Evolutionary conservation across 495 filamentous ascomycete species (phyloP).

Genomic region (Saxispiralis lemnorum): DNA sequence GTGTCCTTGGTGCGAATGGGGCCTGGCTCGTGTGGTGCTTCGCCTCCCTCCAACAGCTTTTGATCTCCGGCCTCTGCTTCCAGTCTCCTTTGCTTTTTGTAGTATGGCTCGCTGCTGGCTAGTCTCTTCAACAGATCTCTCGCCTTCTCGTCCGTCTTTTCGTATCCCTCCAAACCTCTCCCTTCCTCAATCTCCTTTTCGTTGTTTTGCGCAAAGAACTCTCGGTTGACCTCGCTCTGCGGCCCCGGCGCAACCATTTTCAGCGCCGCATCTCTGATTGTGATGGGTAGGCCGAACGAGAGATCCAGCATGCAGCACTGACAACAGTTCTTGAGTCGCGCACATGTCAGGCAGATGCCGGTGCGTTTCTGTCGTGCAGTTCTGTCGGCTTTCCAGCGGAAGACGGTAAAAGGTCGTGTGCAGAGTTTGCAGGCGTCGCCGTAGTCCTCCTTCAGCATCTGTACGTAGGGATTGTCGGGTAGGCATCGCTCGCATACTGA

Average conservation of each 20-base stretch:
- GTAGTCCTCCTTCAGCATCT: constrained; percentile 93
- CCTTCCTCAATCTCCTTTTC: constrained; percentile 91
- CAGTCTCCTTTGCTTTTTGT: constrained; percentile 60
- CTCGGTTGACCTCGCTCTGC: constrained; percentile 74
- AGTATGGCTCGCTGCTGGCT: constrained; percentile 85
- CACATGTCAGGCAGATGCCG: constrained; percentile 87
- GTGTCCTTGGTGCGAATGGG: constrained; percentile 22
- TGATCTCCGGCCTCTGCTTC: constrained; percentile 34
- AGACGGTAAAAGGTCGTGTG: constrained; percentile 89
- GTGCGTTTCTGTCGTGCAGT: constrained; percentile 74
- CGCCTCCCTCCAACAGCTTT: constrained; percentile 26
- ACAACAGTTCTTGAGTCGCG: constrained; percentile 89
- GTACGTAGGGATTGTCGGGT: constrained; percentile 91
- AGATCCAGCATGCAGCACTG: constrained; percentile 98
- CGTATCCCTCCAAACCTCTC: constrained; percentile 64
- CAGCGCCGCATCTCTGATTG: constrained; percentile 85
- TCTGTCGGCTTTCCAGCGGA: constrained; percentile 83
- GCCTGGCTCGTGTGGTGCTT: constrained; percentile 19
- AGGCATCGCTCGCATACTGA: constrained; percentile 63
- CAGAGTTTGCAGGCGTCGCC: constrained; percentile 70
- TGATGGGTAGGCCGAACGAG: constrained; percentile 82
- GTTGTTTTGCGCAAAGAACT: constrained; percentile 94
- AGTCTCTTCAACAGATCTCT: constrained; percentile 69
- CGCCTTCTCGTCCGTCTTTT: constrained; percentile 93
- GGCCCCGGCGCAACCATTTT: constrained; percentile 94